A percentile compares a stretch with the other conserved stretches of the same genome.
These are phyloP conservation scores for Saccharomyces pastorianus DNA, from an alignment of 1,139 yeast species.

Conservation along the genomic window DNA sequence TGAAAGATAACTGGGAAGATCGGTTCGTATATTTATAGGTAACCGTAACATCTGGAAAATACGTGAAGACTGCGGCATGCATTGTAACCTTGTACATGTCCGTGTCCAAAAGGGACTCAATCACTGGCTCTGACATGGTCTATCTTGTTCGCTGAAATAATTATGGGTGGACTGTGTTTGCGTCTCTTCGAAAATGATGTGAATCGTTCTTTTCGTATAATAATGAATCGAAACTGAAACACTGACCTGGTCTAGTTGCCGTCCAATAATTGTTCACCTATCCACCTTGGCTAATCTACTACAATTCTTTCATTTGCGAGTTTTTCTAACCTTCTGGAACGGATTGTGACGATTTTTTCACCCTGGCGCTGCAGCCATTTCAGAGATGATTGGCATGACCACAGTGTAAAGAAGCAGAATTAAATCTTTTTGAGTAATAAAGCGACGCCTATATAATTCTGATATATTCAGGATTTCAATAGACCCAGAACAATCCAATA, in stretches of 20 bases:
- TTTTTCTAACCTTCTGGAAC: not conserved
- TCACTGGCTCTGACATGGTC: constrained; percentile 36
- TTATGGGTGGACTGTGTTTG: not conserved
- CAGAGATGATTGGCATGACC: not conserved
- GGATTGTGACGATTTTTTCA: not conserved
- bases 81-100: constrained; percentile 91
- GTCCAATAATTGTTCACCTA: not conserved
- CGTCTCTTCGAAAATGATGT: not conserved
- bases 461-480: not conserved
- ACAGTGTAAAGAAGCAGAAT: not conserved
- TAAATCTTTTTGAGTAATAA: too few species aligned
- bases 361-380: not conserved
- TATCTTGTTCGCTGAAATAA: not conserved
- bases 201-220: not conserved
- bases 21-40: constrained; percentile 73
- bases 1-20: constrained; percentile 62
- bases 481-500: not conserved
- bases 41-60: constrained; percentile 58
- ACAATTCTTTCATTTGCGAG: not conserved
- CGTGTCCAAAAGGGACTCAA: constrained; percentile 76
- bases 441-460: too few species aligned
- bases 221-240: not conserved
- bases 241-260: not conserved
- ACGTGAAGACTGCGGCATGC: constrained; percentile 89
- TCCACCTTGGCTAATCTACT: not conserved